These are phyloP conservation scores for Pseudogymnoascus verrucosus DNA, from an alignment of 2,329 filamentous ascomycete genomes.

Conservation along the genomic window DNA sequence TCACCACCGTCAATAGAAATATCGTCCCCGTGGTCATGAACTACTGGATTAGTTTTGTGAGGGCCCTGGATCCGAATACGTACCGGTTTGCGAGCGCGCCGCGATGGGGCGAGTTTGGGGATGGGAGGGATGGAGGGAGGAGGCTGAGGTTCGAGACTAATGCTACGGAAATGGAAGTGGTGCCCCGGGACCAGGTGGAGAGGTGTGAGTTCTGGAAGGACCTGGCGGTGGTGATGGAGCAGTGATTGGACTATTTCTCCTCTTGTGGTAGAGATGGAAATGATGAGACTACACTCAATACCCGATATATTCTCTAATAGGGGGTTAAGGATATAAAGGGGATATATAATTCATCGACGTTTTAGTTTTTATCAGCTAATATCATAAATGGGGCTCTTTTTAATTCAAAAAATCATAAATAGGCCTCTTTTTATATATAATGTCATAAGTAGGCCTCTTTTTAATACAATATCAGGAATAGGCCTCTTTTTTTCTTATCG, in stretches of 20 bases:
- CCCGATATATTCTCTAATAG: too few species aligned
- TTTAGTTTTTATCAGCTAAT: too few species aligned
- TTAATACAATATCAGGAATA: too few species aligned
- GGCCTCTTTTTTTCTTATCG: too few species aligned
- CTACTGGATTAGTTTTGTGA: conserved; percentile 39
- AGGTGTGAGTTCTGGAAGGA: conserved; percentile 26
- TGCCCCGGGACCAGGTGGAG: conserved; percentile 19
- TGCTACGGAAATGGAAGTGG: conserved; percentile 23
- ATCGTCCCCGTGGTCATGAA: conserved; percentile 30
- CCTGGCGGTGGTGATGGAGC: conserved; percentile 17
- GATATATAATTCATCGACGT: too few species aligned
- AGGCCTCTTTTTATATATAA: too few species aligned
- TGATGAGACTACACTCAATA: too few species aligned
- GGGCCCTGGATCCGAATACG: conserved; percentile 32
- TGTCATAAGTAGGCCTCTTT: too few species aligned
- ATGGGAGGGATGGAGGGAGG: conserved; percentile 15
- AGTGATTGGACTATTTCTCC: conserved; percentile 8
- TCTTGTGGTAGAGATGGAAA: too few species aligned
- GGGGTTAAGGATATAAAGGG: too few species aligned
- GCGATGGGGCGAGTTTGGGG: conserved; percentile 22
- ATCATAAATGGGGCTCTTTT: too few species aligned
- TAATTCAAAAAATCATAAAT: too few species aligned
- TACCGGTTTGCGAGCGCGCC: conserved; percentile 25
- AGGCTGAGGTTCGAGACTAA: conserved; percentile 23
- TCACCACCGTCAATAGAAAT: conserved; percentile 25